Evolutionary conservation across 2,329 filamentous ascomycete species (phyloP).

Genomic region (Xylaria polymorpha): DNA sequence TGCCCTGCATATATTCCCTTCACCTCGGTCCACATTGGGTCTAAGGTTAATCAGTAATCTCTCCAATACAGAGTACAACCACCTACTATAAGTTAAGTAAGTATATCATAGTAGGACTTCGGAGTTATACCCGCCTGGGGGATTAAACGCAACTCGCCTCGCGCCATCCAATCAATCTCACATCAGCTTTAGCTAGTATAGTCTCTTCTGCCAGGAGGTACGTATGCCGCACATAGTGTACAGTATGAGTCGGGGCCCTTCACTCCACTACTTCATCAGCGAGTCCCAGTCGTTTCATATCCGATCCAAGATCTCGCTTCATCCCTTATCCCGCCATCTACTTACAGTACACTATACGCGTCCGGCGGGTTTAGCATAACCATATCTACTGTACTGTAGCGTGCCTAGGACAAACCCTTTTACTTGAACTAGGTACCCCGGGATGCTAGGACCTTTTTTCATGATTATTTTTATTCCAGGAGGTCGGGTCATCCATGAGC

Average conservation of each 20-base stretch:
- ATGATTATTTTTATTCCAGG: conserved; percentile 9
- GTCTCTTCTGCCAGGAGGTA: no score
- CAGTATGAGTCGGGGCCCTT: neutral
- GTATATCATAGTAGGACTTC: neutral
- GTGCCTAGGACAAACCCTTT: neutral
- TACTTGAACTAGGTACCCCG: neutral
- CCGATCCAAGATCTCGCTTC: neutral
- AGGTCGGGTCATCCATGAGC: conserved; percentile 6
- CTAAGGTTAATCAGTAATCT: neutral
- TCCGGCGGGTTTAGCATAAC: neutral
- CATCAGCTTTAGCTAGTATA: conserved; percentile 12
- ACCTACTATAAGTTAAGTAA: no score
- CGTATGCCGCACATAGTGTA: neutral
- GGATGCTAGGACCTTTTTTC: neutral
- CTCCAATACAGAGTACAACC: no score
- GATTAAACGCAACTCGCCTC: conserved; percentile 3
- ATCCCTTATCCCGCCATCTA: neutral
- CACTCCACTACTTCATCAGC: conserved; percentile 1
- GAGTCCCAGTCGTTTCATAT: conserved; percentile 9
- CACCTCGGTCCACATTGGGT: neutral
- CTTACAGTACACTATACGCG: neutral
- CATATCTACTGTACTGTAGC: no score
- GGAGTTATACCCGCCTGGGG: neutral
- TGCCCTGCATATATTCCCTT: conserved; percentile 5
- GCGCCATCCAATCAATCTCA: conserved; percentile 20